Percentiles rank a stretch among this genome's conserved stretches.
Conservation (phyloP, 768 basidiomycete genomes). For the Boletellus sp. region DNA sequence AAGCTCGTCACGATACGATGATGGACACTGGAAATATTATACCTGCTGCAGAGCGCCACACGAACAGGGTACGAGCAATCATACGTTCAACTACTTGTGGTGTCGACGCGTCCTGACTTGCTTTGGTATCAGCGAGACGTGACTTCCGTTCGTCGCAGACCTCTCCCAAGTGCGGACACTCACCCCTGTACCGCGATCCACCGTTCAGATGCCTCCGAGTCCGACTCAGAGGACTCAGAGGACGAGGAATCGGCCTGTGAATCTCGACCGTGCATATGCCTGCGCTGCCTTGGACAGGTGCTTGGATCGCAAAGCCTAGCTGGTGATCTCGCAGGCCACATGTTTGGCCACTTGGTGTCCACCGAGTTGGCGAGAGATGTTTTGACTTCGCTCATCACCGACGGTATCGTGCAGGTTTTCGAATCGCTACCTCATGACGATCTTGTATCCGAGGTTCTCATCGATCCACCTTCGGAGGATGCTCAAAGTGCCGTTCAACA, state of each 20-base stretch:
- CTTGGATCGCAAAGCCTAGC: neutral
- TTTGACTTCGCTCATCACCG: neutral
- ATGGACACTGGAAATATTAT: neutral
- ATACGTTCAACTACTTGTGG: neutral
- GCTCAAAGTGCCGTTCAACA: neutral
- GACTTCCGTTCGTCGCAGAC: neutral
- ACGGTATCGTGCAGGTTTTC: slow-evolving; percentile 1
- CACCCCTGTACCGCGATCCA: neutral
- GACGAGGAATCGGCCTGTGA: neutral
- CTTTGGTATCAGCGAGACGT: neutral
- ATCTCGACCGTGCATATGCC: neutral
- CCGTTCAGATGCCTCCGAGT: neutral
- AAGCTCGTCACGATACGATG: too few relatives aligned
- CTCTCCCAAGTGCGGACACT: neutral
- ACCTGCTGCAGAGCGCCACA: neutral
- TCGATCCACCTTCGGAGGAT: neutral
- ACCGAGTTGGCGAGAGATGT: neutral
- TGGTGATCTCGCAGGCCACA: neutral
- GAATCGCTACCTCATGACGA: neutral
- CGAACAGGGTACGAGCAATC: neutral
- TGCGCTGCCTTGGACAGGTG: neutral
- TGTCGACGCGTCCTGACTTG: neutral
- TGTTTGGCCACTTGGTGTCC: slow-evolving; percentile 3
- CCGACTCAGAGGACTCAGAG: neutral
- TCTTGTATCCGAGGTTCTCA: neutral